phyloP scores from a whole-genome alignment of 371 early-diverging fungal species.

The Chytridium lagenaria region DNA sequence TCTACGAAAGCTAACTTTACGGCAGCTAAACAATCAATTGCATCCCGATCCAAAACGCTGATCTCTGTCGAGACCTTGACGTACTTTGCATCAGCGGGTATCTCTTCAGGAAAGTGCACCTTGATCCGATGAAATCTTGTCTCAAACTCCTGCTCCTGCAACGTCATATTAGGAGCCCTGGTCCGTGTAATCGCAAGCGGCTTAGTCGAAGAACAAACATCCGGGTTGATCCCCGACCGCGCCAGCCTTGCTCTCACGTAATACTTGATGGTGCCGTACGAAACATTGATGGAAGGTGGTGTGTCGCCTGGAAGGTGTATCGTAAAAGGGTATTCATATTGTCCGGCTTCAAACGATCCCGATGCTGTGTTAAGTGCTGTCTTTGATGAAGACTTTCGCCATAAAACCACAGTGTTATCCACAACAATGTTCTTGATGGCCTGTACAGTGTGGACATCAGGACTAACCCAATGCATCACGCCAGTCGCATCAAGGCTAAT shows the following conservation, averaged over 20 bases:
- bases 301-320: not conserved
- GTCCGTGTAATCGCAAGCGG: not conserved
- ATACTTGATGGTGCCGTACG: constrained; percentile 16
- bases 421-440: not conserved
- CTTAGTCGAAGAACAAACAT: not conserved
- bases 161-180: not conserved
- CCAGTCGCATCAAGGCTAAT: not conserved
- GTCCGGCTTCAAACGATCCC: constrained; percentile 14
- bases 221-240: constrained; percentile 1
- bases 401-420: not conserved
- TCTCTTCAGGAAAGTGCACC: constrained; percentile 1
- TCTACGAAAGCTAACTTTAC: constrained; percentile 9
- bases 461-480: constrained; percentile 22
- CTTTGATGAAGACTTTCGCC: not conserved
- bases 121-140: not conserved
- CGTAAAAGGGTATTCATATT: constrained; percentile 13
- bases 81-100: not conserved
- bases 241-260: not conserved
- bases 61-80: constrained; percentile 16
- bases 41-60: not conserved
- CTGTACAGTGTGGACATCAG: not conserved
- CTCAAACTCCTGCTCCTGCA: not conserved
- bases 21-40: constrained; percentile 8
- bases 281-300: not conserved
- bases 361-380: not conserved